Evolutionary conservation across 352 stramenopile species (phyloP).

Genomic region (Globisporangium takayamanum): DNA sequence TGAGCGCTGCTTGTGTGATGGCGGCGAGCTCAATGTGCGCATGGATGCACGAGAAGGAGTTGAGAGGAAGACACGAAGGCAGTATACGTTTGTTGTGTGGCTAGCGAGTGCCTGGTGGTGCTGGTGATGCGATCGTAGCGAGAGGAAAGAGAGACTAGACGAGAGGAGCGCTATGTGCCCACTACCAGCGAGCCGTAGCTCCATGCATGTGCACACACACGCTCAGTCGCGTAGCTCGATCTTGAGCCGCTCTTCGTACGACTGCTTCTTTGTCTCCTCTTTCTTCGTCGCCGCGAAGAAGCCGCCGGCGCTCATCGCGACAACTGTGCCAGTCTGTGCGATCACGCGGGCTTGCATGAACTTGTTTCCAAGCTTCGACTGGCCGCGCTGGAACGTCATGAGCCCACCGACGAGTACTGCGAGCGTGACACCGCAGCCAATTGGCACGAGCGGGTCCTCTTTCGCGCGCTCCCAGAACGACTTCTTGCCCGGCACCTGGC

Average conservation of each 20-base stretch:
- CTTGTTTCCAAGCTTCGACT: conserved; percentile 70
- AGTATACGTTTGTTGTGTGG: no score
- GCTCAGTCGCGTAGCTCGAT: conserved; percentile 45
- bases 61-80: no score
- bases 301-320: conserved; percentile 49
- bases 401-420: conserved; percentile 63
- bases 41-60: neutral
- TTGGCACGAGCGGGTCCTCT: conserved; percentile 73
- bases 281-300: conserved; percentile 40
- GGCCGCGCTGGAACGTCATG: conserved; percentile 58
- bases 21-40: neutral
- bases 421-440: conserved; percentile 60
- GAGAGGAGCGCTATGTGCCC: neutral
- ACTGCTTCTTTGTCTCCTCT: conserved; percentile 41
- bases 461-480: conserved; percentile 53
- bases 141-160: no score
- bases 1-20: no score
- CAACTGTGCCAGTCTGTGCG: conserved; percentile 59
- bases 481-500: conserved; percentile 54
- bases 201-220: neutral
- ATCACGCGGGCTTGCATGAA: conserved; percentile 84
- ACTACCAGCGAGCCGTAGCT: no score
- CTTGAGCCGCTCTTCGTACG: conserved; percentile 68
- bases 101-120: no score
- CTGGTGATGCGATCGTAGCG: no score